Evolutionary conservation across 1,139 yeast species (phyloP).

Genomic region (Scheffersomyces segobiensis): DNA sequence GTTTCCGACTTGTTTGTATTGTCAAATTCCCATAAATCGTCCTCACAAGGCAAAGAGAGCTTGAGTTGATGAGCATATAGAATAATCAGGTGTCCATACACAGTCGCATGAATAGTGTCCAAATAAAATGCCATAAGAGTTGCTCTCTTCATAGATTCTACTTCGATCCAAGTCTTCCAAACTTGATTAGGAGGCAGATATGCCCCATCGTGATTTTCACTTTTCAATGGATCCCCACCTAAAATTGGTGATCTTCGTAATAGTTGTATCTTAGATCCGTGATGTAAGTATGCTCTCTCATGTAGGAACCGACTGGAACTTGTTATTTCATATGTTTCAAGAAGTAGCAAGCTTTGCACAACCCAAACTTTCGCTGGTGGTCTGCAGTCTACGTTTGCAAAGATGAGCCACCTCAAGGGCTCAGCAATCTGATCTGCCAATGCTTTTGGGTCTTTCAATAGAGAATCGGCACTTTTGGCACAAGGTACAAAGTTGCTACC

Average conservation of each 20-base stretch:
- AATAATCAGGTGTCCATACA: conserved; percentile 30
- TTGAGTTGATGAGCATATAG: conserved; percentile 34
- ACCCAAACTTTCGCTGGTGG: conserved; percentile 62
- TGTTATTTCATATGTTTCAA: conserved; percentile 63
- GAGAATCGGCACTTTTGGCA: conserved; percentile 14
- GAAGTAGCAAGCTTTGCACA: conserved; percentile 57
- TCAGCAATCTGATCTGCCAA: conserved; percentile 48
- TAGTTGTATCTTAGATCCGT: conserved; percentile 72
- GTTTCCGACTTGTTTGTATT: conserved; percentile 7
- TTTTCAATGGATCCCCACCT: conserved; percentile 56
- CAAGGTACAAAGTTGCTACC: conserved; percentile 33
- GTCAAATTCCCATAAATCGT: conserved; percentile 30
- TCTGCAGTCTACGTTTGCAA: conserved; percentile 56
- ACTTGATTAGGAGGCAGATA: conserved; percentile 6
- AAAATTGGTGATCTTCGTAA: conserved; percentile 70
- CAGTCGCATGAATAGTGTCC: conserved; percentile 33
- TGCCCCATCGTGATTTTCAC: conserved; percentile 10
- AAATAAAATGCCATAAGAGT: conserved; percentile 33
- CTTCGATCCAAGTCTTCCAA: conserved; percentile 35
- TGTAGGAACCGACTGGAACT: conserved; percentile 53
- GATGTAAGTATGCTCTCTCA: conserved; percentile 73
- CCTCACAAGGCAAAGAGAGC: conserved; percentile 32
- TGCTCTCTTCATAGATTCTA: conserved; percentile 33
- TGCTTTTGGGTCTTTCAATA: conserved; percentile 16
- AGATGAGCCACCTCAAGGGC: conserved; percentile 63